Evolutionary conservation across 2,329 filamentous ascomycete genomes (phyloP).

Genomic region (Leptographium procerum): DNA sequence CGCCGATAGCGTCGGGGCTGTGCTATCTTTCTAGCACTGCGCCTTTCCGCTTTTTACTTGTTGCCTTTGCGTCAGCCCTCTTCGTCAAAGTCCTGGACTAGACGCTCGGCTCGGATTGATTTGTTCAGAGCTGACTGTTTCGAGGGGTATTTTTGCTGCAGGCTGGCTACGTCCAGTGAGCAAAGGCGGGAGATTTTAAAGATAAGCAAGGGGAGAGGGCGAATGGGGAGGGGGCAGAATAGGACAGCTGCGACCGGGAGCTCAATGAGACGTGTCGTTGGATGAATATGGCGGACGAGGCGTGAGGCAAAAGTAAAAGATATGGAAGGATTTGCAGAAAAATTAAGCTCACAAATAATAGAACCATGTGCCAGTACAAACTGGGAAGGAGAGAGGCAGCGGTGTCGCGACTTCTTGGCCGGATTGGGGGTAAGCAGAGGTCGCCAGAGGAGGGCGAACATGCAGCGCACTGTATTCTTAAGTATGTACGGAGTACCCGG

Average conservation of each 20-base stretch:
- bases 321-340: not conserved
- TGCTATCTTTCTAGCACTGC: slow-evolving; percentile 7
- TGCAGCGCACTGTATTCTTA: not conserved
- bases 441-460: not conserved
- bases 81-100: not conserved
- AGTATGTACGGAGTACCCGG: too few species aligned
- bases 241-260: not conserved
- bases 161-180: not conserved
- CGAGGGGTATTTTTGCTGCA: not conserved
- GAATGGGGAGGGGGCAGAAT: too few species aligned
- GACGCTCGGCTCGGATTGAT: not conserved
- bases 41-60: slow-evolving; percentile 1
- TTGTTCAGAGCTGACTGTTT: not conserved
- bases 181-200: not conserved
- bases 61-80: not conserved
- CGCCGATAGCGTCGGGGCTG: slow-evolving; percentile 11
- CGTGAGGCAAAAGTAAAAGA: not conserved
- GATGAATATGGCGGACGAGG: not conserved
- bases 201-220: not conserved
- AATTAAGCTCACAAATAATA: not conserved
- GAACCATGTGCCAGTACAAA: not conserved
- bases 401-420: not conserved
- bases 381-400: not conserved
- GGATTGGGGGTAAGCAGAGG: not conserved
- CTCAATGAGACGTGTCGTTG: not conserved